Base-by-base conservation (phyloP, 2,329 filamentous ascomycete species). In the Xylaria sp. region DNA sequence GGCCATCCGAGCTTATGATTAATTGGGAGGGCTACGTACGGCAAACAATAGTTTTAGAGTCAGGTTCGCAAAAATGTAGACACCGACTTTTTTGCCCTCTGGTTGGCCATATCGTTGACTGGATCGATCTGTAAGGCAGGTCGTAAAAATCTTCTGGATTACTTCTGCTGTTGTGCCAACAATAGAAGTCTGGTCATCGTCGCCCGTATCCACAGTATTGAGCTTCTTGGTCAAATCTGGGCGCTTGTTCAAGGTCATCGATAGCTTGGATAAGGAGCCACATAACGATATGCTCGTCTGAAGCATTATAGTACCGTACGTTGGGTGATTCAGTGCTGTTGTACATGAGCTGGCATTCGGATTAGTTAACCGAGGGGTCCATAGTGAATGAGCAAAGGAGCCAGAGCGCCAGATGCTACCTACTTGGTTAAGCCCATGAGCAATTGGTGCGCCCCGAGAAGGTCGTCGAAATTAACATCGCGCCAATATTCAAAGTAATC, bases 1-100 rank as follows among this genome's bases (percentile, higher is more conserved):
- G 60, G 18, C 42, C 9, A n/a, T 37, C 35, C 3, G 21, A 40
- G 63, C 27, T 29, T 21, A 44, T 25, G 12, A n/a, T 23, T 29
- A 21, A 62, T 23, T 8, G 47, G 47, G 35, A 55, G 25, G 54
- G 60, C 10, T 16, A 78, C 84, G 54, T 83, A 92, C 91, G 73
- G 93, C 92, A 77, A 97, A 97, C 8, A 98, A 86, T 2, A 98
- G 88, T 79, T 94, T 95, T 58, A 98, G 83, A 44, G 94, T 96
- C 27, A 97, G 87, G 77, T 98, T 98, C 68, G 94, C 94, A 81
- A 97, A 94, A 67, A 93, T 90, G 81, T 98, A 98, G 70, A 98
- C 94, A 51, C 93, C 94, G 12, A 91, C 83, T 77, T 95, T 93
- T 78, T 94, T 97, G 63, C 94, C 93, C 75, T 94, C 92, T 0